Evolutionary conservation across 179 eudicot genomes (phyloP), one percentile per base, ranked within the genome.

Genomic region (Beta corolliflora): DNA sequence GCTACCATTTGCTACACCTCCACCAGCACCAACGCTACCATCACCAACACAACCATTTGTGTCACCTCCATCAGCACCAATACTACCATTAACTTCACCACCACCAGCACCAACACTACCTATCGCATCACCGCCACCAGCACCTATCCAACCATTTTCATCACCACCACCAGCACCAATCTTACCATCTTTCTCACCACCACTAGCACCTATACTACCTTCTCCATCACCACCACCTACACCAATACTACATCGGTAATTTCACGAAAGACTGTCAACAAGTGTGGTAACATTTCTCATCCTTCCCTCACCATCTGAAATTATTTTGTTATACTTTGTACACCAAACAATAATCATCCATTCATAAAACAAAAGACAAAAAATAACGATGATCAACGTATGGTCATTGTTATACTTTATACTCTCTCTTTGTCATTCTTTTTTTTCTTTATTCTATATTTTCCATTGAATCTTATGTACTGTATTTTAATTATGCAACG

Each of bases 31-130:
- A 18, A 50, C 56, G 1, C 50, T 54, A 31, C 58, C 79, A 64
- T 60, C 80, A 46, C 76, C 80, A 4, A 7, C 66, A 25, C 31
- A 58, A 5, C 83, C 80, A 21, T 14, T 56, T 31, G 54, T 59
- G 2, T 82, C 81, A 64, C 78, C 85, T 14, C 85, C 81, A 50
- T 87, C 84, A 23, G 72, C 80, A 7, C 76, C 84, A 23, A 16
- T 56, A 71, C 44, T 67, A 9, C 73, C 50, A 0, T 45, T 29
- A 4, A 25, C 76, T 5, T 7, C 78, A 46, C 63, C 83, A 41
- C 68, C 80, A 1, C 80, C 71, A 25, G 46, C 46, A 5, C 58
- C 70, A 21, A 16, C 41, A 52, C 9, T 59, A 50, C 80, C 72
- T 46, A 5, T 50, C 5, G 41, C 16, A 10, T 56, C 66, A 18